A percentile compares a stretch with the other conserved stretches of the same genome.
Conservation (phyloP, 225 moss, liverwort and hornwort genomes). For the Thuidium tamariscinum region DNA sequence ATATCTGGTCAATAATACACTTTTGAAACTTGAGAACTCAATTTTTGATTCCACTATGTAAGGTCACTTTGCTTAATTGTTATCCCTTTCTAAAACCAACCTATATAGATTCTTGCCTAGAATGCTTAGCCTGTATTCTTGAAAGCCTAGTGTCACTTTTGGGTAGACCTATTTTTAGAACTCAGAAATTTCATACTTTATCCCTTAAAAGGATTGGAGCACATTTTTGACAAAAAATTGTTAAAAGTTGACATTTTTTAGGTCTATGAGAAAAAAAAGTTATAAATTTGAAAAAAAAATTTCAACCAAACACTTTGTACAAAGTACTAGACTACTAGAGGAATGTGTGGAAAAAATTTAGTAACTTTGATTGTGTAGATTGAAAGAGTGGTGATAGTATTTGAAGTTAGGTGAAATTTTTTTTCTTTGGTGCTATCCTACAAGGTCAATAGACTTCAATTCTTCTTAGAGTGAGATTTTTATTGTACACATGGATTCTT, state of each 20-base stretch:
- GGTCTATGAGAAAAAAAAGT: too few relatives aligned
- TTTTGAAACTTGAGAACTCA: background rate
- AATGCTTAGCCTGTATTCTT: background rate
- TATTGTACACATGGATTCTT: background rate
- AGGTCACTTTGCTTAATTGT: background rate
- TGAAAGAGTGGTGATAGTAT: background rate
- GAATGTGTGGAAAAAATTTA: background rate
- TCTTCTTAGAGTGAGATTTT: background rate
- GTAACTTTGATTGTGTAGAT: accelerated
- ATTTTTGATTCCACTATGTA: background rate
- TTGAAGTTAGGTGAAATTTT: too few relatives aligned
- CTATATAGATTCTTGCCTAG: accelerated
- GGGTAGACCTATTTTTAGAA: background rate
- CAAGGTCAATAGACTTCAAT: too few relatives aligned
- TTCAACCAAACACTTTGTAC: too few relatives aligned
- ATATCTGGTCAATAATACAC: background rate
- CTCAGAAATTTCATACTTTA: background rate
- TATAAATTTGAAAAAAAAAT: too few relatives aligned
- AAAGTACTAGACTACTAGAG: too few relatives aligned
- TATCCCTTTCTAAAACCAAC: background rate
- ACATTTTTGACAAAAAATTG: background rate
- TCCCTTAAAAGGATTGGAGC: accelerated
- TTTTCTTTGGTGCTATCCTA: too few relatives aligned
- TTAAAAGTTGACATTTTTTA: background rate
- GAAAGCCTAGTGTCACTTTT: background rate